Percentiles rank a stretch among this genome's conserved stretches.
phyloP scores from a whole-genome alignment of 805 yeast species.

The Lachancea lanzarotensis region DNA sequence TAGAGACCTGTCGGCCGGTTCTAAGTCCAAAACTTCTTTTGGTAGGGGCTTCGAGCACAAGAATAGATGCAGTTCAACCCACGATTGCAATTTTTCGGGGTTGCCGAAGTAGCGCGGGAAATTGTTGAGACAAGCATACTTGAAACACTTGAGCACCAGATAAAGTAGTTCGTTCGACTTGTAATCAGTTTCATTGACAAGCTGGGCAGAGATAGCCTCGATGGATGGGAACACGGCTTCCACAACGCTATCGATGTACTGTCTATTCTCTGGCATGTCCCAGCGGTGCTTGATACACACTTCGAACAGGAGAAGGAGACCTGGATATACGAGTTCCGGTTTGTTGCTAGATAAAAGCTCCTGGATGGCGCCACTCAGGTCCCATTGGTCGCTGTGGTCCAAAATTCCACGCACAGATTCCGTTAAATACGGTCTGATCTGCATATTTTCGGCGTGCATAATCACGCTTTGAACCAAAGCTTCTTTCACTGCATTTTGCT shows the following conservation, averaged over 20 bases:
- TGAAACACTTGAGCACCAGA: slow-evolving; percentile 58
- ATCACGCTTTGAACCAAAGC: slow-evolving; percentile 49
- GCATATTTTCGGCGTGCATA: slow-evolving; percentile 34
- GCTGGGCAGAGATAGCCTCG: slow-evolving; percentile 43
- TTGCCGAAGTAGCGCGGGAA: slow-evolving; percentile 47
- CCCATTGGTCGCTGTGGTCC: slow-evolving; percentile 37
- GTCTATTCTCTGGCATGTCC: slow-evolving; percentile 43
- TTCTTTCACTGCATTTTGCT: slow-evolving; percentile 50
- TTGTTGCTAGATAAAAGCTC: slow-evolving; percentile 35
- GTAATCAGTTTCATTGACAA: slow-evolving; percentile 30
- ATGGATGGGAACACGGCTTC: slow-evolving; percentile 49
- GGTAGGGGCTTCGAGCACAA: slow-evolving; percentile 53
- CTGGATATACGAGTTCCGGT: slow-evolving; percentile 42
- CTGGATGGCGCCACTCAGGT: slow-evolving; percentile 30
- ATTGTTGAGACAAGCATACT: slow-evolving; percentile 53
- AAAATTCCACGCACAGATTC: slow-evolving; percentile 52
- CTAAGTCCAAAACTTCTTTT: slow-evolving; percentile 40
- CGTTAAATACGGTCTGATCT: slow-evolving; percentile 49
- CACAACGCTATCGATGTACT: slow-evolving; percentile 43
- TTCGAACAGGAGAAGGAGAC: slow-evolving; percentile 50
- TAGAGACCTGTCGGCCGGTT: slow-evolving; percentile 41
- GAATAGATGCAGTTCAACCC: slow-evolving; percentile 64
- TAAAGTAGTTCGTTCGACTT: slow-evolving; percentile 45
- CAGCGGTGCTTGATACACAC: slow-evolving; percentile 51
- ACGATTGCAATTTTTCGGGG: slow-evolving; percentile 37